A percentile compares a stretch with the other conserved stretches of the same genome.
Conservation (phyloP, 192 early-diverging fungal species). For the Gamsiella multidivaricata region DNA sequence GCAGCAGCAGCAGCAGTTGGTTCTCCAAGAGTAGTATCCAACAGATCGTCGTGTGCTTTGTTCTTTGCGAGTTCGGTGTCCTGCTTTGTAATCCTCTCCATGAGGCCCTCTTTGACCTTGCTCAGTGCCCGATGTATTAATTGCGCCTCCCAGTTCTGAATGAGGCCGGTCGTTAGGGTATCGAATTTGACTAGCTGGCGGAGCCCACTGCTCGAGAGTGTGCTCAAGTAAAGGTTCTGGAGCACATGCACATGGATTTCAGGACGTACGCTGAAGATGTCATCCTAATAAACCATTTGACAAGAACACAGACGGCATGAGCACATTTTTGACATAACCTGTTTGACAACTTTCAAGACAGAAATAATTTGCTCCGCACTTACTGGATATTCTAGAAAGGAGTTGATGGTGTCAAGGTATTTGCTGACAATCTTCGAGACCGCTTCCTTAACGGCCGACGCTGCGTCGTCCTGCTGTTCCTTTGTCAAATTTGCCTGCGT, state of each 20-base stretch:
- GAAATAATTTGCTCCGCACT: neutral
- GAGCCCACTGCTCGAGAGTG: slow-evolving; percentile 18
- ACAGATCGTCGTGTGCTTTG: neutral
- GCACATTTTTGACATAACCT: neutral
- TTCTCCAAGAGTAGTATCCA: neutral
- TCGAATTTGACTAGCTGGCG: slow-evolving; percentile 38
- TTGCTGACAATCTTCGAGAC: slow-evolving; percentile 52
- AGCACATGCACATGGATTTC: slow-evolving; percentile 47
- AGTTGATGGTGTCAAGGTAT: slow-evolving; percentile 57
- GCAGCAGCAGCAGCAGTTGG: neutral
- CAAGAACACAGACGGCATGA: neutral
- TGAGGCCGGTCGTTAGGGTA: slow-evolving; percentile 28
- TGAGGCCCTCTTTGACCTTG: slow-evolving; percentile 17
- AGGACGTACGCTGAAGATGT: slow-evolving; percentile 31
- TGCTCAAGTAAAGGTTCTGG: slow-evolving; percentile 31
- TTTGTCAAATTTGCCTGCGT: slow-evolving; percentile 23
- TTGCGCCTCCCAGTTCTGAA: slow-evolving; percentile 45
- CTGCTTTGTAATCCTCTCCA: slow-evolving; percentile 20
- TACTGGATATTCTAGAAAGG: slow-evolving; percentile 63
- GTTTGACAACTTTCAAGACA: too few species aligned
- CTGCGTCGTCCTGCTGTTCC: slow-evolving; percentile 45
- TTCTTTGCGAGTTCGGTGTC: neutral
- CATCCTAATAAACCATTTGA: slow-evolving; percentile 3
- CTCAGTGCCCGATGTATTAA: slow-evolving; percentile 20
- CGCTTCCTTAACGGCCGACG: slow-evolving; percentile 44